Evolutionary conservation across 306 rosid genomes (phyloP).

Genomic region (Prinsepia uniflora): DNA sequence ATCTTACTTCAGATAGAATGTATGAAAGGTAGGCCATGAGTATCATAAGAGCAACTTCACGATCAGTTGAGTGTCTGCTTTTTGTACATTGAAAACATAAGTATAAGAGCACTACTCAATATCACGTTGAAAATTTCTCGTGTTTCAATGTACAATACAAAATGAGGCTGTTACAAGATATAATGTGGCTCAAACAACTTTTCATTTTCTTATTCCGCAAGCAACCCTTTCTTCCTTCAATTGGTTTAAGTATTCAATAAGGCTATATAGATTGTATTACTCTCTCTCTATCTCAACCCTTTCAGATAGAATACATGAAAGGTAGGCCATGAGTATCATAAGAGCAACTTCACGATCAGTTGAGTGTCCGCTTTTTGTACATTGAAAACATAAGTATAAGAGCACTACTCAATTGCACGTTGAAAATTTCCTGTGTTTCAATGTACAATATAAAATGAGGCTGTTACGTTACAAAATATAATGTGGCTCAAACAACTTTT

Average conservation of each 20-base stretch:
- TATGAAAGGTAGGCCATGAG: constrained; percentile 98
- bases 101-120: constrained; percentile 4
- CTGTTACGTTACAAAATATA: no score
- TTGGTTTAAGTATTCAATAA: no score
- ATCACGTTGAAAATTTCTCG: neutral
- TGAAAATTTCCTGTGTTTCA: neutral
- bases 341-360: constrained; percentile 97
- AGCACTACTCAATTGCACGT: neutral
- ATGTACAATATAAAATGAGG: neutral
- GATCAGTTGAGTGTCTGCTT: constrained; percentile 82
- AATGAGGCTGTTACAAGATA: no score
- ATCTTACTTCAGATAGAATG: constrained; percentile 80
- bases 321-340: constrained; percentile 96
- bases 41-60: constrained; percentile 96
- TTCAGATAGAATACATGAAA: constrained; percentile 87
- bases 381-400: constrained; percentile 13
- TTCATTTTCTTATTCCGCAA: no score
- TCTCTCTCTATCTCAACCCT: no score
- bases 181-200: no score
- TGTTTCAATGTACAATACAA: neutral
- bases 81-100: constrained; percentile 14
- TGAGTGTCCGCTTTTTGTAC: constrained; percentile 55
- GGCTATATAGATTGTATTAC: no score
- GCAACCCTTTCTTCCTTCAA: no score
- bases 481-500: no score